Conservation (phyloP, 2,329 filamentous ascomycete species). For the Teratosphaeria nubilosa region DNA sequence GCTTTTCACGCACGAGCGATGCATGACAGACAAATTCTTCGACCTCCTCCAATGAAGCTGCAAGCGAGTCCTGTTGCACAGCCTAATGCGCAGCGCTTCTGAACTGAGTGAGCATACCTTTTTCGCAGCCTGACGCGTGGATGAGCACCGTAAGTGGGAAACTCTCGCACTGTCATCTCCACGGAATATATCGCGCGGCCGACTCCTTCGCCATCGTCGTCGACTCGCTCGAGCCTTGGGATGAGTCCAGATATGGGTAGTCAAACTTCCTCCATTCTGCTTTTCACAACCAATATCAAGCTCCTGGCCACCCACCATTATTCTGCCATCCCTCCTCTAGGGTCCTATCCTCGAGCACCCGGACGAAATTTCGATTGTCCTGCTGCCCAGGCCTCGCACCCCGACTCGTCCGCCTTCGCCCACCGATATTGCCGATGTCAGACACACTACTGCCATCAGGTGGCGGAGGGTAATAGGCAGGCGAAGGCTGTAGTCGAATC, state of each 20-base stretch:
- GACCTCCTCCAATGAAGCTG: no score
- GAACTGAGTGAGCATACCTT: no score
- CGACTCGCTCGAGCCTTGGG: neutral
- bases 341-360: slow-evolving; percentile 87
- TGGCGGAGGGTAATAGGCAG: slow-evolving; percentile 92
- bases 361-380: slow-evolving; percentile 70
- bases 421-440: slow-evolving; percentile 53
- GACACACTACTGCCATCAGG: slow-evolving; percentile 68
- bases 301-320: slow-evolving; percentile 8
- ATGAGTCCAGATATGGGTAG: neutral
- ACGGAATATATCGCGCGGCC: neutral
- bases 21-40: no score
- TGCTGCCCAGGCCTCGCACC: slow-evolving; percentile 43
- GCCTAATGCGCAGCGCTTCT: no score
- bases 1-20: no score
- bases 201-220: neutral
- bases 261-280: neutral
- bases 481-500: slow-evolving; percentile 87
- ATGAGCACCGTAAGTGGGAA: no score
- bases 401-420: slow-evolving; percentile 59
- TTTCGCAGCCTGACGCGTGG: no score
- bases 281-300: neutral
- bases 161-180: no score
- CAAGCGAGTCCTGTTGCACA: no score
- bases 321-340: slow-evolving; percentile 67